These are phyloP conservation scores for Limonomyces culmigenus DNA, from an alignment of 1,284 basidiomycete genomes.

Conservation along the genomic window DNA sequence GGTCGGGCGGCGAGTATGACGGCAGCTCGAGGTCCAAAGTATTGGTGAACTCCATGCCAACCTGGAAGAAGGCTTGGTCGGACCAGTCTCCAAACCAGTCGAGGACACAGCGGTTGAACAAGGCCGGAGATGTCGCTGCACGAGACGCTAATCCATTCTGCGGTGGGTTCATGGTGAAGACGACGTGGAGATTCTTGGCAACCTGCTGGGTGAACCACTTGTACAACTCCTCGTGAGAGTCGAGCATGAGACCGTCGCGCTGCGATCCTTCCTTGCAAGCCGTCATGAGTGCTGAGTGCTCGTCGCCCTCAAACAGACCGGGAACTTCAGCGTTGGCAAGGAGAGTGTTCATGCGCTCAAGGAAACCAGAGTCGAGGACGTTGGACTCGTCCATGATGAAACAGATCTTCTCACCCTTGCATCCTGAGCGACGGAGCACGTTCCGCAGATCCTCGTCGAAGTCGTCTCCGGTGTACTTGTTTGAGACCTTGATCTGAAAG, in stretches of 20 bases:
- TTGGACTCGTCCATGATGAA: conserved; percentile 99
- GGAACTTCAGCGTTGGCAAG: conserved; percentile 99
- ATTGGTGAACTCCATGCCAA: conserved; percentile 88
- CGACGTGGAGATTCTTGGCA: conserved; percentile 90
- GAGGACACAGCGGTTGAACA: conserved; percentile 96
- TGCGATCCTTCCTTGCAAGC: conserved; percentile 98
- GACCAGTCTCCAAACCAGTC: conserved; percentile 99
- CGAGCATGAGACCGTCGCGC: conserved; percentile 92
- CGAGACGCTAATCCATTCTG: conserved; percentile 89
- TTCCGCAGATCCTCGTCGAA: conserved; percentile 96
- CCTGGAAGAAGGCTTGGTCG: conserved; percentile 93
- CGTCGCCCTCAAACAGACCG: conserved; percentile 96
- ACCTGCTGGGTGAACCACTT: conserved; percentile 97
- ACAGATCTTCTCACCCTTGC: conserved; percentile 97
- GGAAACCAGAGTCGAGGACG: conserved; percentile 93
- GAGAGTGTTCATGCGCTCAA: conserved; percentile 98
- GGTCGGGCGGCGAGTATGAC: conserved; percentile 56
- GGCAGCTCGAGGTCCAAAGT: conserved; percentile 80
- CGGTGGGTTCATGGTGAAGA: conserved; percentile 99
- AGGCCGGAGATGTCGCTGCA: conserved; percentile 91
- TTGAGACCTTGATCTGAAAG: conserved; percentile 98
- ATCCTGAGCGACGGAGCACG: conserved; percentile 86
- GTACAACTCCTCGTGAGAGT: conserved; percentile 94
- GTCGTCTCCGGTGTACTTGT: conserved; percentile 95
- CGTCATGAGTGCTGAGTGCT: conserved; percentile 92